phyloP scores from a whole-genome alignment of 768 basidiomycete genomes.

The Leccinum uliginosum region DNA sequence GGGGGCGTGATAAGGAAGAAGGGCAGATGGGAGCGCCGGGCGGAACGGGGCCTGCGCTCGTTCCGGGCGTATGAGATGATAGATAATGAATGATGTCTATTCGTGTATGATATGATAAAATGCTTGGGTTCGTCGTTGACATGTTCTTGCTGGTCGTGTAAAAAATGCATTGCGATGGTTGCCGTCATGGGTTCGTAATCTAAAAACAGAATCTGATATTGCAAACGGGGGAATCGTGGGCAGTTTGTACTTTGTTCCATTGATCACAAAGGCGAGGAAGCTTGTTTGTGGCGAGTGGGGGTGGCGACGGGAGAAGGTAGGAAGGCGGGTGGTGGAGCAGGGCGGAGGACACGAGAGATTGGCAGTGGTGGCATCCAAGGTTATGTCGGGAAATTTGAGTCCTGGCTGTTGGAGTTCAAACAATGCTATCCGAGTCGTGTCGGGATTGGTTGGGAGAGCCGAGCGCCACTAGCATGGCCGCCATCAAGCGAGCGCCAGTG shows the following conservation, averaged over 20 bases:
- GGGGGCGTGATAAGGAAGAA: slow-evolving; percentile 1
- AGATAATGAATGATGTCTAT: slow-evolving; percentile 18
- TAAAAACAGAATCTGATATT: slow-evolving; percentile 5
- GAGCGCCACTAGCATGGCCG: not conserved
- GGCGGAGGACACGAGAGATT: slow-evolving; percentile 9
- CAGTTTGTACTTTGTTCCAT: not conserved
- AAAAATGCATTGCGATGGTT: slow-evolving; percentile 24
- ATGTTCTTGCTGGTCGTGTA: slow-evolving; percentile 16
- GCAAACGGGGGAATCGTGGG: not conserved
- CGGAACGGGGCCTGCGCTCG: slow-evolving; percentile 12
- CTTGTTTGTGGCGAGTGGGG: slow-evolving; percentile 3
- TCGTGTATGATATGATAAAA: slow-evolving; percentile 6
- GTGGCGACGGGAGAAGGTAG: slow-evolving; percentile 9
- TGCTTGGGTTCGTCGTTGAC: slow-evolving; percentile 18
- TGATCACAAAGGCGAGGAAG: slow-evolving; percentile 6
- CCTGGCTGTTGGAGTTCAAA: not conserved
- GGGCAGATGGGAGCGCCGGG: not conserved
- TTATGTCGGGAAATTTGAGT: not conserved
- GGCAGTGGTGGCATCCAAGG: slow-evolving; percentile 1
- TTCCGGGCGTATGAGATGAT: not conserved
- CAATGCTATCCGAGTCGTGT: slow-evolving; percentile 4
- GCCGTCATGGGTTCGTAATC: slow-evolving; percentile 22
- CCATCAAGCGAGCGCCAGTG: not conserved
- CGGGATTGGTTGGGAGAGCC: slow-evolving; percentile 2
- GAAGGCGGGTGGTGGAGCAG: slow-evolving; percentile 3